A percentile compares a stretch with the other conserved stretches of the same genome.
These are phyloP conservation scores for Flaveria bidentis DNA, from an alignment of 129 eudicot genomes.

Conservation along the genomic window DNA sequence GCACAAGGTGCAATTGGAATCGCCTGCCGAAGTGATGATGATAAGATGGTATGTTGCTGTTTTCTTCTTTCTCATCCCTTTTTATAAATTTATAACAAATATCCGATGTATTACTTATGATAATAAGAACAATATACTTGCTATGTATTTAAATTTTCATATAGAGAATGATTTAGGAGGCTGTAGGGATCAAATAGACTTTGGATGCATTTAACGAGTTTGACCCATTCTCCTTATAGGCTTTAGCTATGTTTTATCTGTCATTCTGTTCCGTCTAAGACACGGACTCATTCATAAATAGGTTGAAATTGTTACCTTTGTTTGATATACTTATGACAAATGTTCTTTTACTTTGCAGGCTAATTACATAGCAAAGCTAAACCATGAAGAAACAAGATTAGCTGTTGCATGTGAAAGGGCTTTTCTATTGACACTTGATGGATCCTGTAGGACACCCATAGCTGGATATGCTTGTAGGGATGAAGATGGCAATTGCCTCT, in stretches of 20 bases:
- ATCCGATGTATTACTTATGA: neutral
- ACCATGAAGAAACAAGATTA: conserved; percentile 95
- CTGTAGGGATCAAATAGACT: neutral
- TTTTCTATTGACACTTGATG: conserved; percentile 71
- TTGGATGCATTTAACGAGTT: neutral
- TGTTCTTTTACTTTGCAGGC: conserved; percentile 49
- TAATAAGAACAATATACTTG: neutral
- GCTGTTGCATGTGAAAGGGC: conserved; percentile 91
- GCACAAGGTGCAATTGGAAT: conserved; percentile 97
- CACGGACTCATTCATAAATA: neutral
- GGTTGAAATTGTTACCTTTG: neutral
- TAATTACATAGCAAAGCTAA: conserved; percentile 64
- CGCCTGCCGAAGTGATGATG: conserved; percentile 85
- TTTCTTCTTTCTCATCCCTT: neutral
- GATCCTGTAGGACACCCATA: conserved; percentile 95
- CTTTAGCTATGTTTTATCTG: neutral
- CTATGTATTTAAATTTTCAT: neutral
- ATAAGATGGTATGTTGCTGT: conserved; percentile 60
- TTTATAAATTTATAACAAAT: neutral
- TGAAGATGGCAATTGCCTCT: conserved; percentile 74
- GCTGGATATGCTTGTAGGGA: conserved; percentile 86
- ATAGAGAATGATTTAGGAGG: neutral
- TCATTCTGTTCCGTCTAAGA: neutral
- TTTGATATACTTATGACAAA: conserved; percentile 7
- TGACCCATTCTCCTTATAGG: neutral